These are phyloP conservation scores for Colletotrichum cordylinicola DNA, from an alignment of 2,329 filamentous ascomycete species.

Conservation along the genomic window DNA sequence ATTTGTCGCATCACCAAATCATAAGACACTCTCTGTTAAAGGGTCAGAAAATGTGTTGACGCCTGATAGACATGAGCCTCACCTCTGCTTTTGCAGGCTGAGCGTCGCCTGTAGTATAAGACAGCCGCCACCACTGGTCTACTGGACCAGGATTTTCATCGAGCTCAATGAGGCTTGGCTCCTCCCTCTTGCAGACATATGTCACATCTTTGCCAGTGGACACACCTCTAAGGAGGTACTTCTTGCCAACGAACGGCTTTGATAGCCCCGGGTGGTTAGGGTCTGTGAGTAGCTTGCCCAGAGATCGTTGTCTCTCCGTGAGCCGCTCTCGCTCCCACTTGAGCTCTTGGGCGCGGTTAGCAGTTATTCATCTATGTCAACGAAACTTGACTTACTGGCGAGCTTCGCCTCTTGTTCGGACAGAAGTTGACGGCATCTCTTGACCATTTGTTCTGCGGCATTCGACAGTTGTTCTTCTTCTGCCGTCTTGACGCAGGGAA, in stretches of 20 bases:
- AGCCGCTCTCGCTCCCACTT: constrained; percentile 35
- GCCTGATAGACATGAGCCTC: constrained; percentile 22
- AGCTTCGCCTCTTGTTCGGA: constrained; percentile 38
- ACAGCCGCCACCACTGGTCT: constrained; percentile 64
- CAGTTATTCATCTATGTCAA: background rate
- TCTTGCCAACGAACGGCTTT: constrained; percentile 46
- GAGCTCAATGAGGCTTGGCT: constrained; percentile 48
- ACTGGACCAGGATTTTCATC: constrained; percentile 32
- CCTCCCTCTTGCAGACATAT: constrained; percentile 54
- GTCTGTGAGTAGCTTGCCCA: constrained; percentile 43
- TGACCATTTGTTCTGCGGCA: constrained; percentile 38
- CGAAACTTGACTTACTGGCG: constrained; percentile 35
- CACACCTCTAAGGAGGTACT: constrained; percentile 58
- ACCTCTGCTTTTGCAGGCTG: constrained; percentile 57
- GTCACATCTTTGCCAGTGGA: constrained; percentile 51
- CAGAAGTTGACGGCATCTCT: constrained; percentile 36
- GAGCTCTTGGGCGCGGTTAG: constrained; percentile 33
- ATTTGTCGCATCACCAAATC: constrained; percentile 51
- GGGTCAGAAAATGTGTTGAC: constrained; percentile 20
- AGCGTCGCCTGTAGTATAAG: constrained; percentile 42
- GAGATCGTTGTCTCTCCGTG: constrained; percentile 39
- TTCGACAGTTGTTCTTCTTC: constrained; percentile 34
- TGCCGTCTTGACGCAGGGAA: constrained; percentile 40
- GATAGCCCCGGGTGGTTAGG: constrained; percentile 41
- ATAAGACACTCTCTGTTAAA: constrained; percentile 49